phyloP scores from a whole-genome alignment of 176 grass and related monocot species.

The Carex scoparia region DNA sequence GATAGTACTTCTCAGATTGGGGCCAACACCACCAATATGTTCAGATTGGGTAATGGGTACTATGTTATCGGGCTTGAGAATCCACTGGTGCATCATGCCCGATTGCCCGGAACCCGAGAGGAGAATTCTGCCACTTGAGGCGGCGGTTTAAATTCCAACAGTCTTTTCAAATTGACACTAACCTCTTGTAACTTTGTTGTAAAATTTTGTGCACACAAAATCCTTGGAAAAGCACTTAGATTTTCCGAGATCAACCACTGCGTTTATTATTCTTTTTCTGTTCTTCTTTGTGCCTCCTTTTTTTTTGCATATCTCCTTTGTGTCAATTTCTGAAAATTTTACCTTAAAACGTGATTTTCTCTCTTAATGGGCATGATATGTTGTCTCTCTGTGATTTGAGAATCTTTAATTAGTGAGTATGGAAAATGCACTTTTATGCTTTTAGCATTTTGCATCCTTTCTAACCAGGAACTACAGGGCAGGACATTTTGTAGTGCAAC shows the following conservation, averaged over 20 bases:
- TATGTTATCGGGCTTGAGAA: conserved; percentile 61
- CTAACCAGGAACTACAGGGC: background rate
- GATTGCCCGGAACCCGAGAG: conserved; percentile 35
- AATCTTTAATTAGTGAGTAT: background rate
- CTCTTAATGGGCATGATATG: background rate
- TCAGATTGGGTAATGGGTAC: conserved; percentile 36
- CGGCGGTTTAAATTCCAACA: conserved; percentile 34
- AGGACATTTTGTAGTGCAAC: background rate
- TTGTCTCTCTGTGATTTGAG: background rate
- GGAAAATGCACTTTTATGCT: background rate
- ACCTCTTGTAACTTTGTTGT: background rate
- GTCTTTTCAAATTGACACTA: background rate
- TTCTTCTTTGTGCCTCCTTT: background rate
- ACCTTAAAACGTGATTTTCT: background rate
- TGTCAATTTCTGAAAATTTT: background rate
- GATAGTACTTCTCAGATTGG: conserved; percentile 33
- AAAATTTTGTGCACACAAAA: background rate
- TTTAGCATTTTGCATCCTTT: background rate
- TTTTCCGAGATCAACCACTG: background rate
- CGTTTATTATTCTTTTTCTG: background rate
- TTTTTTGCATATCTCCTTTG: background rate
- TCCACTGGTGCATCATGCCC: conserved; percentile 27
- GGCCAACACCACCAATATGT: conserved; percentile 58
- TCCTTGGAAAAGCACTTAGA: background rate
- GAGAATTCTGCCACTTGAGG: conserved; percentile 51